Percentiles rank a stretch among this genome's conserved stretches.
Conservation (phyloP, 2,329 filamentous ascomycete genomes). For the Epichloe gansuensis region DNA sequence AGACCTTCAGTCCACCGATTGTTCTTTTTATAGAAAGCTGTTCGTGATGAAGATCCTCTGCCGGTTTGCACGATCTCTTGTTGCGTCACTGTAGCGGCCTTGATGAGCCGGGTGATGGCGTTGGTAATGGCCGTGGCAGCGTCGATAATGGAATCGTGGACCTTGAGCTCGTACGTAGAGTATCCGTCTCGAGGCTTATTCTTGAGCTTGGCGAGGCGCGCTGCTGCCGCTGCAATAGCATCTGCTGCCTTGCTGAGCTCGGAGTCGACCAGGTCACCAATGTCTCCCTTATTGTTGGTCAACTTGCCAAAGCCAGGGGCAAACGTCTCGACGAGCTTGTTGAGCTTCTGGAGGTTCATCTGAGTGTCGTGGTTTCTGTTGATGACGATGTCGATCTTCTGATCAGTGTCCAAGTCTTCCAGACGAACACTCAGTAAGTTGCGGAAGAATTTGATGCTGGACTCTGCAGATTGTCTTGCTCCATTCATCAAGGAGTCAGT, state of each 20-base stretch:
- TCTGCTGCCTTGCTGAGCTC: conserved; percentile 90
- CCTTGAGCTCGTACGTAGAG: conserved; percentile 90
- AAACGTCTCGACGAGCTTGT: conserved; percentile 84
- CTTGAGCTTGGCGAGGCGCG: conserved; percentile 78
- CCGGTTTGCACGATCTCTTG: conserved; percentile 94
- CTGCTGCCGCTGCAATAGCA: conserved; percentile 84
- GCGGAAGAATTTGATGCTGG: conserved; percentile 90
- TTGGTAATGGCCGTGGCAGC: conserved; percentile 87
- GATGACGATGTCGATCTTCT: conserved; percentile 95
- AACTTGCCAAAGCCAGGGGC: conserved; percentile 79
- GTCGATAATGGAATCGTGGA: conserved; percentile 89
- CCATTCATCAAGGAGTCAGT: conserved; percentile 72
- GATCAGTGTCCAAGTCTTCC: conserved; percentile 75
- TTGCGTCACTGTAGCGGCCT: conserved; percentile 83
- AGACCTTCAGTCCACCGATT: conserved; percentile 98
- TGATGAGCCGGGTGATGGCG: conserved; percentile 88
- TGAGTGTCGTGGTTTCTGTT: conserved; percentile 96
- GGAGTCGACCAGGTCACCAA: conserved; percentile 83
- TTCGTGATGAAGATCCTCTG: conserved; percentile 71
- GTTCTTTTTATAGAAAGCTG: conserved; percentile 99
- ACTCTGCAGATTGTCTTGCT: conserved; percentile 70
- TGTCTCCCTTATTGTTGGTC: conserved; percentile 63
- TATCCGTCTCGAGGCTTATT: conserved; percentile 95
- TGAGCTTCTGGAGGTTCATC: conserved; percentile 83
- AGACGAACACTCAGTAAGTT: conserved; percentile 86